phyloP scores from a whole-genome alignment of 441 rosid species.

The Adansonia madagascariensis region DNA sequence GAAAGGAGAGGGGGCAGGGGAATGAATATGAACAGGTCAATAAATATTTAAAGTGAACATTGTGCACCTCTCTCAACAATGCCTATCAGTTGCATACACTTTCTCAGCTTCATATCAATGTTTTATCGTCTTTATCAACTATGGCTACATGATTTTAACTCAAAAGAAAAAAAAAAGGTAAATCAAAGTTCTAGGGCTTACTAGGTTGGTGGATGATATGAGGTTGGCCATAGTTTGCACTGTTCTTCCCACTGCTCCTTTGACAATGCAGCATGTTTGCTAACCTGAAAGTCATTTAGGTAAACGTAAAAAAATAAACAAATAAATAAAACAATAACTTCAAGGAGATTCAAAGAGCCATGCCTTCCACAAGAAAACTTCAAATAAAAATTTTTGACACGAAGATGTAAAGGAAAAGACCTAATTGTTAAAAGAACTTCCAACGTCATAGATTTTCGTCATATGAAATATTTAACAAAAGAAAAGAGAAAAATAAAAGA shows the following conservation, averaged over 20 bases:
- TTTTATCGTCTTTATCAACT: not conserved
- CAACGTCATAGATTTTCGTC: not conserved
- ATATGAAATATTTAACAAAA: slow-evolving; percentile 8
- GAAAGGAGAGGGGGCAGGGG: no score
- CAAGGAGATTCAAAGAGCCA: not conserved
- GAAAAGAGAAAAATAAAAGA: not conserved
- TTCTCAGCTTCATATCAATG: slow-evolving; percentile 11
- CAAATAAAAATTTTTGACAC: not conserved
- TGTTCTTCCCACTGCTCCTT: slow-evolving; percentile 91
- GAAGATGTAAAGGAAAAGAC: slow-evolving; percentile 4
- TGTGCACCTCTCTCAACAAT: not conserved
- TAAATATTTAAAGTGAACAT: not conserved
- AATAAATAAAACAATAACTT: slow-evolving; percentile 6
- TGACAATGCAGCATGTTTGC: slow-evolving; percentile 72
- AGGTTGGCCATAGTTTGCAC: slow-evolving; percentile 91
- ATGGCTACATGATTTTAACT: not conserved
- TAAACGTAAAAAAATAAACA: not conserved
- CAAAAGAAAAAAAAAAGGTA: not conserved
- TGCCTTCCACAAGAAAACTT: not conserved
- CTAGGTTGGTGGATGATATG: slow-evolving; percentile 91
- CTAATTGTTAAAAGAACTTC: slow-evolving; percentile 6
- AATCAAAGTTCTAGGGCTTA: slow-evolving; percentile 39
- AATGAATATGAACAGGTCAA: not conserved
- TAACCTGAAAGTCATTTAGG: slow-evolving; percentile 48
- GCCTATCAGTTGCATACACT: no score